These are phyloP conservation scores for Penicillium antarcticum DNA, from an alignment of 495 filamentous ascomycete genomes.

Conservation along the genomic window DNA sequence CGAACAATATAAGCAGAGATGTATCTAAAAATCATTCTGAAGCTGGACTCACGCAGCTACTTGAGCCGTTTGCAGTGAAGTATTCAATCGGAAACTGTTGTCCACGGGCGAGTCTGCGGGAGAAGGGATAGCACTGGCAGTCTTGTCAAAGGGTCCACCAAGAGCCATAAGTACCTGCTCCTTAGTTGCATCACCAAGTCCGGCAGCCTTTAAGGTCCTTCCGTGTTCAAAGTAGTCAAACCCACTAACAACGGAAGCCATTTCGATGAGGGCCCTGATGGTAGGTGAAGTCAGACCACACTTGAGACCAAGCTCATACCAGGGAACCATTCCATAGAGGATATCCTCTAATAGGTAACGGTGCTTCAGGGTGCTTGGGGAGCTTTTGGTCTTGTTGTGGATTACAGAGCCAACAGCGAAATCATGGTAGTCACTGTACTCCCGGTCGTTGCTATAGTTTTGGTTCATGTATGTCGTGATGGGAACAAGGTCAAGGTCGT, in stretches of 20 bases:
- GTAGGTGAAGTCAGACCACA: constrained; percentile 15
- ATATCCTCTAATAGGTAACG: constrained; percentile 17
- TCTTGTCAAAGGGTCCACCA: constrained; percentile 29
- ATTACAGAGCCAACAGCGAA: constrained; percentile 13
- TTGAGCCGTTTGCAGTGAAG: constrained; percentile 8
- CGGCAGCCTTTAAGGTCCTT: constrained; percentile 77
- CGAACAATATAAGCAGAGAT: neutral
- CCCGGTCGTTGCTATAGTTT: constrained; percentile 13
- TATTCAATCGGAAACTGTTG: constrained; percentile 3
- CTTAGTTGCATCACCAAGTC: constrained; percentile 69
- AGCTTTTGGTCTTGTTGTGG: constrained; percentile 20
- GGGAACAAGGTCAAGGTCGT: constrained; percentile 9
- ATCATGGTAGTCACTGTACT: constrained; percentile 14
- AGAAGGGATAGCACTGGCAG: neutral
- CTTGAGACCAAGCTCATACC: constrained; percentile 18
- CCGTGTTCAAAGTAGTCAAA: constrained; percentile 84
- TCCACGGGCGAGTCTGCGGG: constrained; percentile 4
- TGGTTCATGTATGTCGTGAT: constrained; percentile 19
- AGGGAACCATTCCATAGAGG: constrained; percentile 12
- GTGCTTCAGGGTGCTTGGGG: constrained; percentile 11
- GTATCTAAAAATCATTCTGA: no score
- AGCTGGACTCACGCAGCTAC: neutral
- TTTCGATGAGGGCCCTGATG: constrained; percentile 14
- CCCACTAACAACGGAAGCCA: constrained; percentile 15
- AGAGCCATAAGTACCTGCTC: constrained; percentile 75